phyloP scores from a whole-genome alignment of 2,329 filamentous ascomycete species.

The Fusarium sp. region DNA sequence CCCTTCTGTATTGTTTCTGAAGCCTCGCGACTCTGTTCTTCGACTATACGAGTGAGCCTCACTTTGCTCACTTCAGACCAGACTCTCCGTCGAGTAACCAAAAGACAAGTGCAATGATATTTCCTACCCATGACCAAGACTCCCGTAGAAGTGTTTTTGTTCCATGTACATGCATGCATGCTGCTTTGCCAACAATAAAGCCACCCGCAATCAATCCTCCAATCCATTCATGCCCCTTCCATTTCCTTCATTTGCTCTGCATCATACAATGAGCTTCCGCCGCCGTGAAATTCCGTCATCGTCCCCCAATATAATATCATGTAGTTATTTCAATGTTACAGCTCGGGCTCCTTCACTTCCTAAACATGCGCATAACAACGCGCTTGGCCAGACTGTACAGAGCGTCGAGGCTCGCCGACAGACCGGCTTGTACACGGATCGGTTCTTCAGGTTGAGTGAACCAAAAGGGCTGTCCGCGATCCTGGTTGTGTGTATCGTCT shows the following conservation, averaged over 20 bases:
- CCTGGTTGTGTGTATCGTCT: neutral
- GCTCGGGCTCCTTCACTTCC: conserved; percentile 13
- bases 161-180: conserved; percentile 43
- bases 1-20: neutral
- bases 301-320: conserved; percentile 5
- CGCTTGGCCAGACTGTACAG: conserved; percentile 32
- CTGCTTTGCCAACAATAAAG: conserved; percentile 36
- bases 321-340: conserved; percentile 7
- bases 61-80: neutral
- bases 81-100: conserved; percentile 3
- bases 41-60: neutral
- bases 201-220: conserved; percentile 15
- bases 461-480: conserved; percentile 9
- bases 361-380: conserved; percentile 29
- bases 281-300: neutral
- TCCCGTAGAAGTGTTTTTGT: conserved; percentile 38
- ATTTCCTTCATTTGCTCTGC: conserved; percentile 17
- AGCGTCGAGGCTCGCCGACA: conserved; percentile 17
- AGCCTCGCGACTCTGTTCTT: neutral
- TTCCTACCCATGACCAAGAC: conserved; percentile 44
- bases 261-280: conserved; percentile 35
- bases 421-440: conserved; percentile 19
- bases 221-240: neutral
- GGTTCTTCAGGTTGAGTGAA: conserved; percentile 18
- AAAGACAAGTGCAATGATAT: conserved; percentile 42